Conservation (phyloP, 345 rosid genomes). For the Ceriops tagal region DNA sequence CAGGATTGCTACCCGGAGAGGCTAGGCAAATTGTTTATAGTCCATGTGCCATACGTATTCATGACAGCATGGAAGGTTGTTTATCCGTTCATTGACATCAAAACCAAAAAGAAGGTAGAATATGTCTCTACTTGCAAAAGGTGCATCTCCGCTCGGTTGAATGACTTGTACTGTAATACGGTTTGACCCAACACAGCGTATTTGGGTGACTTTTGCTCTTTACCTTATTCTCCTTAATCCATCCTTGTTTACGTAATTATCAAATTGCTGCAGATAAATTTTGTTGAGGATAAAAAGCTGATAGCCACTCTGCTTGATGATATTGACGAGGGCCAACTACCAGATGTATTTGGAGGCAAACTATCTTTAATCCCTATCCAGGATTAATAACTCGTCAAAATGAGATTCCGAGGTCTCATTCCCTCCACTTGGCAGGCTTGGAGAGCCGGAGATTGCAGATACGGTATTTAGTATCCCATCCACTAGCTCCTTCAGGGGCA, state of each 20-base stretch:
- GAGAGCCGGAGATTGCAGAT: not conserved
- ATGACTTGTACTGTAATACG: not conserved
- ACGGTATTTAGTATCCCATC: not conserved
- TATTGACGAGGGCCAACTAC: constrained; percentile 77
- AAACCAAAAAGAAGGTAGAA: constrained; percentile 78
- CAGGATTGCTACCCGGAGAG: constrained; percentile 95
- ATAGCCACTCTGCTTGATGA: constrained; percentile 55
- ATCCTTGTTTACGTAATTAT: not conserved
- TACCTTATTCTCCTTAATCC: not conserved
- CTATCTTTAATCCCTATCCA: constrained; percentile 64
- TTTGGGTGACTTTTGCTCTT: too few relatives aligned
- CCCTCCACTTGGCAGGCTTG: not conserved
- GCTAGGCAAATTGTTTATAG: constrained; percentile 61
- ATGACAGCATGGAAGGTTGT: constrained; percentile 86
- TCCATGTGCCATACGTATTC: constrained; percentile 74
- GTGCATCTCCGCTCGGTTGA: not conserved
- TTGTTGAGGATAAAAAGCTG: constrained; percentile 73
- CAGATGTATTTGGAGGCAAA: constrained; percentile 74
- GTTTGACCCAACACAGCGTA: not conserved
- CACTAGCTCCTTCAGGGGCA: not conserved
- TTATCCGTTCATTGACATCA: constrained; percentile 76
- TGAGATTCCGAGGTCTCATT: not conserved
- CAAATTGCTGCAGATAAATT: constrained; percentile 52
- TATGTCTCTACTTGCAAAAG: constrained; percentile 6
- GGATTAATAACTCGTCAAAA: constrained; percentile 29